phyloP scores from a whole-genome alignment of 306 rosid species.

The Gastrolobium bilobum region DNA sequence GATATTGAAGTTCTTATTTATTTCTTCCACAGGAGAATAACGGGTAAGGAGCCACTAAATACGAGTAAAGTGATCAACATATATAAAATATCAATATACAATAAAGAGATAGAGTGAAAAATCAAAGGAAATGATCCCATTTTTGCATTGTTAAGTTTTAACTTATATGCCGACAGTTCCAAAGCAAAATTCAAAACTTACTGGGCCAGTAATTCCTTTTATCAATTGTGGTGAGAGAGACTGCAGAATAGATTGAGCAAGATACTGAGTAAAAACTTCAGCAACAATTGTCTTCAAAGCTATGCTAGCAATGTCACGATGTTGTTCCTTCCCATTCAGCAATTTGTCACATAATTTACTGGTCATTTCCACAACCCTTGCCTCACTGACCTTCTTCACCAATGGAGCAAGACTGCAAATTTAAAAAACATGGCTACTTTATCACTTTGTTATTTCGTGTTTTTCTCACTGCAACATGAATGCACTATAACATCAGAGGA shows the following conservation, averaged over 20 bases:
- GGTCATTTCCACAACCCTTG: slow-evolving; percentile 93
- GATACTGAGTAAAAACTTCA: slow-evolving; percentile 85
- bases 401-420: slow-evolving; percentile 89
- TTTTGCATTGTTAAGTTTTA: slow-evolving; percentile 28
- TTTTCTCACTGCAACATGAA: not conserved
- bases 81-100: too few species aligned
- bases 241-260: slow-evolving; percentile 85
- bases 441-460: not conserved
- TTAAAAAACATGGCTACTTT: not conserved
- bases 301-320: slow-evolving; percentile 96
- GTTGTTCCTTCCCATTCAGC: slow-evolving; percentile 92
- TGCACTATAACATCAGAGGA: slow-evolving; percentile 33
- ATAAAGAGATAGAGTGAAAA: too few species aligned
- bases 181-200: slow-evolving; percentile 57
- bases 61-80: slow-evolving; percentile 19
- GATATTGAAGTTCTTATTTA: slow-evolving; percentile 1
- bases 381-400: slow-evolving; percentile 87
- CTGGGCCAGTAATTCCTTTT: slow-evolving; percentile 82
- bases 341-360: slow-evolving; percentile 81
- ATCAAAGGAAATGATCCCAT: too few species aligned
- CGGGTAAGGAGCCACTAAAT: slow-evolving; percentile 21
- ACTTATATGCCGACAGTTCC: not conserved
- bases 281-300: slow-evolving; percentile 97
- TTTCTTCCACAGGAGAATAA: not conserved
- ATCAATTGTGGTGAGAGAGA: slow-evolving; percentile 82